phyloP scores from a whole-genome alignment of 2,329 filamentous ascomycete species.

The Nothopassalora personata region DNA sequence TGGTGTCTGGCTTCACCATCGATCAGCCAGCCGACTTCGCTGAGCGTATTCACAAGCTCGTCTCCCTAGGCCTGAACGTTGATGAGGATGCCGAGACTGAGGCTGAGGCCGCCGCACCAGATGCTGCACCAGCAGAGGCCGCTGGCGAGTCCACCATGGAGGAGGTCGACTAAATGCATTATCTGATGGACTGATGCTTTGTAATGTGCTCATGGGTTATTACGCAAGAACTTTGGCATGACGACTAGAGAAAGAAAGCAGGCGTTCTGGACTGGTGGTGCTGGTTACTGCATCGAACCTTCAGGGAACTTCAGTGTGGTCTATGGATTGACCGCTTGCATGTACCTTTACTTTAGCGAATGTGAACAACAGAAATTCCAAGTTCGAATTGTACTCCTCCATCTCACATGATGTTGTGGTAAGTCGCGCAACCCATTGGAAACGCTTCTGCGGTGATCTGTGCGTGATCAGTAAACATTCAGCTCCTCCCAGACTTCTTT shows the following conservation, averaged over 20 bases:
- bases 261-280: constrained; percentile 7
- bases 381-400: not conserved
- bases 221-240: constrained; percentile 14
- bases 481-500: not conserved
- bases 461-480: not conserved
- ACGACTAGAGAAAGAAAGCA: constrained; percentile 14
- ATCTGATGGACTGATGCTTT: constrained; percentile 10
- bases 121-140: constrained; percentile 57
- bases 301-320: not conserved
- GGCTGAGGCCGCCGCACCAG: constrained; percentile 53
- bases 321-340: constrained; percentile 1
- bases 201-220: constrained; percentile 19
- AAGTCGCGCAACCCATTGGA: not conserved
- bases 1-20: constrained; percentile 99
- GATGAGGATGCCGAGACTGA: constrained; percentile 80
- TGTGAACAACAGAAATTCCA: not conserved
- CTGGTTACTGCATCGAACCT: constrained; percentile 6
- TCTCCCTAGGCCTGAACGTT: constrained; percentile 94
- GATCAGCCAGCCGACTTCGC: constrained; percentile 97
- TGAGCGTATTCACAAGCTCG: constrained; percentile 99
- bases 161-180: constrained; percentile 82
- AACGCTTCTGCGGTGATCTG: not conserved
- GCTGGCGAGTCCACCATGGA: constrained; percentile 94
- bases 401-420: not conserved
- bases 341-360: constrained; percentile 7